Evolutionary conservation across 129 eudicot species (phyloP), one percentile per base, ranked within the genome.

Genomic region (Glebionis coronaria): DNA sequence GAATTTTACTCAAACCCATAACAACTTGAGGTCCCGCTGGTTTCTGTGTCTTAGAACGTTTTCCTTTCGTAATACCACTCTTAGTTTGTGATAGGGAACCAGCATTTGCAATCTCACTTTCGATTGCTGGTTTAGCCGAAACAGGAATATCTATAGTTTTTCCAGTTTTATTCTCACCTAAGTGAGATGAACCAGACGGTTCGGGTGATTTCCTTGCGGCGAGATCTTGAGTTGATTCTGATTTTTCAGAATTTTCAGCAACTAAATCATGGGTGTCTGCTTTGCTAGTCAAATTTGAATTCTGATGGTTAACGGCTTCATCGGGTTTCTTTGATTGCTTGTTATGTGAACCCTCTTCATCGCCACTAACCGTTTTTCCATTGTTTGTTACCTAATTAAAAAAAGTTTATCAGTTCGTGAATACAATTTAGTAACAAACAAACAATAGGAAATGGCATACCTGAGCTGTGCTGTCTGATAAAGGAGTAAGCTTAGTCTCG

Each of bases 311-410:
- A 56, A 25, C 20, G 23, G 38, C 57, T 56, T 61, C 75, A 19
- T 78, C 72, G 8, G 55, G 70, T 40, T 83, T 75, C 71, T 75
- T 65, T 49, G 73, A 47, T 49, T 82, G 77, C 16, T 81, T 74
- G 49, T 50, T 79, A 67, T 44, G 75, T 8, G 71, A 51, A 38
- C 54, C 69, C 61, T 42, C 84, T 61, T 61, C 82, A 51, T 61
- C 62, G 21, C 47, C 69, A 3, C 68, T 54, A 63, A 68, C 79
- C 5, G 40, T 40, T 56, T 67, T 38, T 44, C 73, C 85, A 71
- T 86, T 80, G 74, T 86, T 77, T 69, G 42, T 69, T 27, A 64
- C 69, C 76, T 70, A 20, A 70, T 57, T 16, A 8, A 58, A 20
- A 65, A 55, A 55, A 19, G 35, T 44, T 56, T 55, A 25, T 56